Evolutionary conservation across 202 grass and related monocot species (phyloP).

Genomic region (Brachypodium distachyon): DNA sequence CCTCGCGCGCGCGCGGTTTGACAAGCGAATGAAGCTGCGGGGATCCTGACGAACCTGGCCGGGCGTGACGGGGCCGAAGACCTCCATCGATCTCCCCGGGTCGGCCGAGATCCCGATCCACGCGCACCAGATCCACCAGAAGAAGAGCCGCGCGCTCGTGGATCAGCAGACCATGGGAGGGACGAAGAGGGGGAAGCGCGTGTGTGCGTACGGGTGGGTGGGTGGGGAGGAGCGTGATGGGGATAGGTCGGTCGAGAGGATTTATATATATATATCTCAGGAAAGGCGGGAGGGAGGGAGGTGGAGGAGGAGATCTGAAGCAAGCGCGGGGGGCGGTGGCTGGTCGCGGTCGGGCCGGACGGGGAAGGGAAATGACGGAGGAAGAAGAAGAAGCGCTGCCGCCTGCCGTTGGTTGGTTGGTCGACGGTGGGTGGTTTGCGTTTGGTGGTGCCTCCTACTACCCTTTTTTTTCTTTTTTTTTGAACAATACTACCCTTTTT

Average conservation of each 20-base stretch:
- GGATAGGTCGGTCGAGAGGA: constrained; percentile 24
- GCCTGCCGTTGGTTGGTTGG: not conserved
- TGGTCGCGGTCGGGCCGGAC: constrained; percentile 37
- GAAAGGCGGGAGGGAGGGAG: not conserved
- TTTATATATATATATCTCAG: constrained; percentile 11
- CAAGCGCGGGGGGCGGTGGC: constrained; percentile 33
- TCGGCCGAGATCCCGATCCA: constrained; percentile 7
- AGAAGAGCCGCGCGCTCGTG: not conserved
- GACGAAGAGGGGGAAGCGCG: not conserved
- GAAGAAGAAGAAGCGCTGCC: not conserved
- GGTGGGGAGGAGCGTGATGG: not conserved
- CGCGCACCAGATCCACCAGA: not conserved
- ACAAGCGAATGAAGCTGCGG: not conserved
- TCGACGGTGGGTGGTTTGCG: not conserved
- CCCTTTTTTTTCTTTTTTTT: not conserved
- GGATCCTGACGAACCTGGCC: constrained; percentile 36
- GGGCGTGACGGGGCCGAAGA: constrained; percentile 73
- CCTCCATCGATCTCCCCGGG: constrained; percentile 44
- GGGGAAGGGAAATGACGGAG: constrained; percentile 15
- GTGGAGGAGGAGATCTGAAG: constrained; percentile 54
- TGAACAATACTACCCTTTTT: not conserved
- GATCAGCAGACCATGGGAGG: not conserved
- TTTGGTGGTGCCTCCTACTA: not conserved
- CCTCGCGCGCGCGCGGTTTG: no score
- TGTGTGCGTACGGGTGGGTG: not conserved